phyloP scores from a whole-genome alignment of 176 grass and related monocot genomes.

The Stipa capillata region DNA sequence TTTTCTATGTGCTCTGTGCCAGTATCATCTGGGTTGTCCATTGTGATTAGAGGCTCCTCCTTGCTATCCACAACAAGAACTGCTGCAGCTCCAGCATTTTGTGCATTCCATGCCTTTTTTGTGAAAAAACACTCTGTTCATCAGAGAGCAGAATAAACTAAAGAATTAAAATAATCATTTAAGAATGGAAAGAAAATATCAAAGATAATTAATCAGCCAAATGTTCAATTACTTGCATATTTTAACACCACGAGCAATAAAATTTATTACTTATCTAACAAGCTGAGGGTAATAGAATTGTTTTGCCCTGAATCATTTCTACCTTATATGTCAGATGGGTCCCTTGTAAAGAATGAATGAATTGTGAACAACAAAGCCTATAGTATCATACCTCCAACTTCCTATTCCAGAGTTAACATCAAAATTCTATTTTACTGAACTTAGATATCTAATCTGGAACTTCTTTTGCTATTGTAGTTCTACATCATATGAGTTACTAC shows the following conservation, averaged over 20 bases:
- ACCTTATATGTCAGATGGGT: neutral
- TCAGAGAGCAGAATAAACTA: constrained; percentile 1
- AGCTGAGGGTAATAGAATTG: neutral
- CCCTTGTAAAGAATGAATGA: neutral
- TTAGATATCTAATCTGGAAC: neutral
- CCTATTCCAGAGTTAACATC: neutral
- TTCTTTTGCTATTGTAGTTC: neutral
- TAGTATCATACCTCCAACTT: neutral
- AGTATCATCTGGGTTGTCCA: constrained; percentile 76
- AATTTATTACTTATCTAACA: neutral
- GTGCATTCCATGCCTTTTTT: constrained; percentile 79
- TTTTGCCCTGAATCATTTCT: neutral
- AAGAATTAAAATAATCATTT: constrained; percentile 10
- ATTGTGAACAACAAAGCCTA: neutral
- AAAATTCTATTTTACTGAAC: neutral
- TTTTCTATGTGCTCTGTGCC: constrained; percentile 48
- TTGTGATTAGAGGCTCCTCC: constrained; percentile 69
- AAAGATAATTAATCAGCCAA: neutral
- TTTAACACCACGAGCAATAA: too few species aligned
- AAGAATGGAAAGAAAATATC: neutral
- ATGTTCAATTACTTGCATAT: neutral
- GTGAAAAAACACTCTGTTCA: constrained; percentile 84
- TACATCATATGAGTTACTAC: neutral
- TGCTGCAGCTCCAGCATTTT: constrained; percentile 75
- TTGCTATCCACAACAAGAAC: constrained; percentile 70